A percentile compares a stretch with the other conserved stretches of the same genome.
Evolutionary conservation across 1,284 basidiomycete genomes (phyloP).

Genomic region (Fomitopsis betulina): DNA sequence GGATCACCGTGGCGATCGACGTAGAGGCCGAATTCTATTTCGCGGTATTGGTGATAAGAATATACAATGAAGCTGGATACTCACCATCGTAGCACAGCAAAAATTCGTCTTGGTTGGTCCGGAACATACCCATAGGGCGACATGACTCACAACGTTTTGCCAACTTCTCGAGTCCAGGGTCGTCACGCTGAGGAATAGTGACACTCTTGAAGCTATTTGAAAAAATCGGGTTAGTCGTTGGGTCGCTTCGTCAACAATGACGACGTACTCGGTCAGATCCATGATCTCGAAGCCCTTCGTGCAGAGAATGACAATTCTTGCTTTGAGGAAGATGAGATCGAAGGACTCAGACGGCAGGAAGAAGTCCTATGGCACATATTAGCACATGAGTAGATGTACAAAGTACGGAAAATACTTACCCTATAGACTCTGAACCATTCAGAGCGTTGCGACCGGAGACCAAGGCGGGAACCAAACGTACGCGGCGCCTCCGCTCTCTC

Average conservation of each 20-base stretch:
- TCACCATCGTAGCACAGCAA: slow-evolving; percentile 88
- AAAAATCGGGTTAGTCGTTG: background rate
- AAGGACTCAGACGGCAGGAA: slow-evolving; percentile 88
- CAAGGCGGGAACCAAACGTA: slow-evolving; percentile 67
- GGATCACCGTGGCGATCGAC: slow-evolving; percentile 87
- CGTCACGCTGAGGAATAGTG: slow-evolving; percentile 79
- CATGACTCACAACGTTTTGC: slow-evolving; percentile 80
- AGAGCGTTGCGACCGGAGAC: slow-evolving; percentile 70
- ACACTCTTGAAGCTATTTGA: slow-evolving; percentile 75
- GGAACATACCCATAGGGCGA: slow-evolving; percentile 90
- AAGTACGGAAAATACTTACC: slow-evolving; percentile 31
- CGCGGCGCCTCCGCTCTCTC: slow-evolving; percentile 65
- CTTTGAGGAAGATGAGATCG: slow-evolving; percentile 87
- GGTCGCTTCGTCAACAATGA: background rate
- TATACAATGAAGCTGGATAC: slow-evolving; percentile 14
- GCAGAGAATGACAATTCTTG: slow-evolving; percentile 88
- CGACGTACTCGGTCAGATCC: slow-evolving; percentile 81
- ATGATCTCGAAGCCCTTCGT: slow-evolving; percentile 97
- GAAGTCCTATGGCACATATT: slow-evolving; percentile 57
- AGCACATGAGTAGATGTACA: background rate
- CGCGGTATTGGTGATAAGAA: background rate
- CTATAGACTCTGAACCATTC: slow-evolving; percentile 93
- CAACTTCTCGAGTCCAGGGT: slow-evolving; percentile 66
- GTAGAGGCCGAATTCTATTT: slow-evolving; percentile 84
- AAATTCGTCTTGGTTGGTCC: slow-evolving; percentile 85